A percentile compares a stretch with the other conserved stretches of the same genome.
Conservation (phyloP, 1,284 basidiomycete species). For the Melanopsichium pennsylvanicum region DNA sequence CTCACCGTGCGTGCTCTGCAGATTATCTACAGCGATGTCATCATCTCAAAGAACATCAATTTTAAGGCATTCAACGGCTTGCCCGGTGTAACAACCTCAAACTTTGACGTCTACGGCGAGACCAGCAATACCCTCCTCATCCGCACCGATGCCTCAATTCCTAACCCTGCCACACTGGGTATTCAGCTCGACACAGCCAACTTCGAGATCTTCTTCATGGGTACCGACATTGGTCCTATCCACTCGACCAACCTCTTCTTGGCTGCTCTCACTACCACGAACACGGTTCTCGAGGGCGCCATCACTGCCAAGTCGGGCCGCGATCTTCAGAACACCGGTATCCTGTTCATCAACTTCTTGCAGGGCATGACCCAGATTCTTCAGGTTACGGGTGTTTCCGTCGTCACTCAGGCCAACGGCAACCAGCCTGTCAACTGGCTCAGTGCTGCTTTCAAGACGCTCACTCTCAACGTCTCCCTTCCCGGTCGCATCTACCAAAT, state of each 20-base stretch:
- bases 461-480: slow-evolving; percentile 73
- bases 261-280: slow-evolving; percentile 70
- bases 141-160: slow-evolving; percentile 74
- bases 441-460: slow-evolving; percentile 75
- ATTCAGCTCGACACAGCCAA: slow-evolving; percentile 77
- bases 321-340: slow-evolving; percentile 72
- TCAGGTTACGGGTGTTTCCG: slow-evolving; percentile 72
- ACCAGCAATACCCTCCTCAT: slow-evolving; percentile 76
- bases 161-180: slow-evolving; percentile 75
- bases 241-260: slow-evolving; percentile 70
- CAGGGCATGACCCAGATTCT: slow-evolving; percentile 75
- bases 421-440: slow-evolving; percentile 74
- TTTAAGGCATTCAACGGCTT: slow-evolving; percentile 78
- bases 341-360: slow-evolving; percentile 75
- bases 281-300: slow-evolving; percentile 72
- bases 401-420: slow-evolving; percentile 68
- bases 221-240: slow-evolving; percentile 68
- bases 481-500: slow-evolving; percentile 76
- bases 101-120: slow-evolving; percentile 72
- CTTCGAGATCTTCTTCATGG: slow-evolving; percentile 71
- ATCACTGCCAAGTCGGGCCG: slow-evolving; percentile 71
- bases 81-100: slow-evolving; percentile 72
- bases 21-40: slow-evolving; percentile 75
- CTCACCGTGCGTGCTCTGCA: slow-evolving; percentile 75
- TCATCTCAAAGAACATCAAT: slow-evolving; percentile 73